Evolutionary conservation across 139 green algal genomes (phyloP).

Genomic region (Mesotaenium endlicherianum): DNA sequence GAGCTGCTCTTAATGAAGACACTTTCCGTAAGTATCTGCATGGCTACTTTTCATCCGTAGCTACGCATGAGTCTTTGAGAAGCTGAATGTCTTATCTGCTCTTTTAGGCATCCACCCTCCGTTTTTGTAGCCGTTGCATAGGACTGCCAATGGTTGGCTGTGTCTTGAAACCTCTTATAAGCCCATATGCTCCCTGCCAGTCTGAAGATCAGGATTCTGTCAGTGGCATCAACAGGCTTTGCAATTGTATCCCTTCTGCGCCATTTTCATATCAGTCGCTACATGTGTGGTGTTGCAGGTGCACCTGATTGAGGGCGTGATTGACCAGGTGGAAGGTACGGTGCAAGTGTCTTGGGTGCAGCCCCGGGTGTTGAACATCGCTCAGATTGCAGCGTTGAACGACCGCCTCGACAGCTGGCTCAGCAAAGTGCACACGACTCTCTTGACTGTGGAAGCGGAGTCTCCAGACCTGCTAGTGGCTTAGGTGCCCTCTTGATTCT

Average conservation of each 20-base stretch:
- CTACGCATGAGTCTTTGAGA: no score
- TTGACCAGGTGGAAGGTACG: slow-evolving; percentile 73
- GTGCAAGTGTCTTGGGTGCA: slow-evolving; percentile 88
- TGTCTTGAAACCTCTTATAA: no score
- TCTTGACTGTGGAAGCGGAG: slow-evolving; percentile 67
- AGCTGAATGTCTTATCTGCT: no score
- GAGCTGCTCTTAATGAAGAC: slow-evolving; percentile 98
- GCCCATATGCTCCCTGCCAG: neutral
- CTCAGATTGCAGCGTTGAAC: slow-evolving; percentile 66
- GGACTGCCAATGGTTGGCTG: no score
- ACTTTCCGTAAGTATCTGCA: slow-evolving; percentile 37
- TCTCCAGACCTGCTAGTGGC: slow-evolving; percentile 43
- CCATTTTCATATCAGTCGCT: no score
- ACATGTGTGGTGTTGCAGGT: slow-evolving; percentile 15
- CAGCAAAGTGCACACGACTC: slow-evolving; percentile 69
- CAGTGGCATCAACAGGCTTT: neutral
- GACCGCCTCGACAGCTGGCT: slow-evolving; percentile 81
- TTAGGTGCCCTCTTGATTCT: no score
- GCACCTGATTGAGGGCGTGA: slow-evolving; percentile 86
- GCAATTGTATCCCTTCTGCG: neutral
- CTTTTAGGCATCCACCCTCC: no score
- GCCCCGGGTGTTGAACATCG: slow-evolving; percentile 80
- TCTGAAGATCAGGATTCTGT: neutral
- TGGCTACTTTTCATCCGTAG: no score
- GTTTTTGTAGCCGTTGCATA: neutral